A percentile compares a stretch with the other conserved stretches of the same genome.
Evolutionary conservation across 306 rosid species (phyloP).

Genomic region (Ormosia semicastrata): DNA sequence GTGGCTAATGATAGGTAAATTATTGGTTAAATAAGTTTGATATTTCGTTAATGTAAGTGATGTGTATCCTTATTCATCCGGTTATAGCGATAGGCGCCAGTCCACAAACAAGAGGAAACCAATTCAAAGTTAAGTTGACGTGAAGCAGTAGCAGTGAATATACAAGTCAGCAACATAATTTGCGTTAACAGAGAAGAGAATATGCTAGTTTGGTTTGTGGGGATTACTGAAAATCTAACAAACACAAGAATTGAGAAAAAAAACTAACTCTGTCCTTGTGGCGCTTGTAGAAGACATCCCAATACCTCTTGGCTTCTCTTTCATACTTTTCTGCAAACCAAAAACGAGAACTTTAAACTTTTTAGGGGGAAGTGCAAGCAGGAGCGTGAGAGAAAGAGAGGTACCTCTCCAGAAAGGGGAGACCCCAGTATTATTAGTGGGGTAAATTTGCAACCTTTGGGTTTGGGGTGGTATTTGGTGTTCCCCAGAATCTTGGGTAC

Average conservation of each 20-base stretch:
- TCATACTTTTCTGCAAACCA: constrained; percentile 72
- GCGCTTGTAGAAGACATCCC: constrained; percentile 92
- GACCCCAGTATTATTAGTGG: constrained; percentile 56
- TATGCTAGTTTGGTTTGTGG: not conserved
- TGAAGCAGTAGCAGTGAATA: not conserved
- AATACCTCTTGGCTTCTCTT: constrained; percentile 83
- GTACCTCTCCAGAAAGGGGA: constrained; percentile 89
- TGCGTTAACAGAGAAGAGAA: not conserved
- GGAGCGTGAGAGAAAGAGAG: not conserved
- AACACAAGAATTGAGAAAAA: not conserved
- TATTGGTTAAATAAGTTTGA: too few species aligned
- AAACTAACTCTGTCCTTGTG: constrained; percentile 74
- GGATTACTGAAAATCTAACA: not conserved
- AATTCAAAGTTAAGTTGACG: not conserved
- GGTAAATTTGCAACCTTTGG: constrained; percentile 72
- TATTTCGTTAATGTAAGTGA: too few species aligned
- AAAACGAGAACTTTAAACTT: not conserved
- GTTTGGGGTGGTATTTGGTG: constrained; percentile 39
- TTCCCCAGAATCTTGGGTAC: constrained; percentile 35
- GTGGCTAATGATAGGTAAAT: too few species aligned
- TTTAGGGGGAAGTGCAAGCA: not conserved
- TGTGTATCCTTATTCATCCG: not conserved
- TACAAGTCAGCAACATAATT: constrained; percentile 1
- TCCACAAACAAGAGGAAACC: not conserved
- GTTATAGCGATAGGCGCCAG: constrained; percentile 6